Base-by-base conservation (phyloP, 257 asterid species). In the Cynanchum wilfordii region DNA sequence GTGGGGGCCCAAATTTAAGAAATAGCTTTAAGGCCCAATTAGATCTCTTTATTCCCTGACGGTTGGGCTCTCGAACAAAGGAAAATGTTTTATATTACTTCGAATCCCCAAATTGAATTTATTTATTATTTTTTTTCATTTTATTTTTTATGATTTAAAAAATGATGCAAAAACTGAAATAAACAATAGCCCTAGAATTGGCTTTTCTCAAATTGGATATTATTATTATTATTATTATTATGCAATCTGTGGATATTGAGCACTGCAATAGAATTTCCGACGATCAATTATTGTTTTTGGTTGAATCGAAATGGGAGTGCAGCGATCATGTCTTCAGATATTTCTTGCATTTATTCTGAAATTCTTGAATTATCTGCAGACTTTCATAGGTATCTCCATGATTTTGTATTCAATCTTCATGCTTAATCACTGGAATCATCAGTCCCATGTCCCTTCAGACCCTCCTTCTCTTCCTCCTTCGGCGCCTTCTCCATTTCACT, bases 311-410 rank as follows among this genome's bases (percentile, higher is more conserved):
- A 92, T 90, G 98, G 75, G 86, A 78, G 85, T 79, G 40, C 81
- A 25, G 47, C 47, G 71, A 40, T 30, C 96, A 24, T 88, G 87
- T 77, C 85, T 89, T 85, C 94, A 87, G 30, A 73, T 89, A 13
- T 80, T 77, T 59, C 81, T 90, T 12, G 89, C 94, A 10, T 88
- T 86, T 79, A 29, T 88, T 68, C 79, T 92, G 54, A 92, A 92
- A 82, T 88, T 88, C 85, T 79, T 88, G 82, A 90, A 82, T 86
- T 92, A 84, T 76, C 76, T 92, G 68, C 90, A 86, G 78, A 81
- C 90, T 0, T 88, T 90, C 70, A 30, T 92, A 72, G 98, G 96
- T 55, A 79, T 90, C 19, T 81, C 89, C 25, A 86, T 92, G 27
- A 78, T 92, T 29, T 58, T 90, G 22, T 90, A 84, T 80, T 82